These are phyloP conservation scores for Pyrenochaeta sp. DNA, from an alignment of 2,329 filamentous ascomycete species.

Conservation along the genomic window DNA sequence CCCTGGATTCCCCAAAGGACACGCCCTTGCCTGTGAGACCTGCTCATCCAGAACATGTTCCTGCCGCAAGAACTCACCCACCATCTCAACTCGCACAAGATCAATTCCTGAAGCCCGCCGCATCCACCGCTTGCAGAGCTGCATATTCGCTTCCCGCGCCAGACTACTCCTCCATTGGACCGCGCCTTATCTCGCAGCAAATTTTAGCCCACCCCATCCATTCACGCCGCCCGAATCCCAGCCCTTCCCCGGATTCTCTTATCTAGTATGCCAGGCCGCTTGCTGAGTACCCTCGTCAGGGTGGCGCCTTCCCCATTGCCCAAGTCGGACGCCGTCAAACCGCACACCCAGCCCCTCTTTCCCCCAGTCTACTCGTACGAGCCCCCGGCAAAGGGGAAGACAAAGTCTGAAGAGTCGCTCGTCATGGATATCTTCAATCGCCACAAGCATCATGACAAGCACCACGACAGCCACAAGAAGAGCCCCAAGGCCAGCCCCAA, in stretches of 20 bases:
- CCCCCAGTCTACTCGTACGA: constrained; percentile 48
- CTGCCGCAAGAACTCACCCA: constrained; percentile 39
- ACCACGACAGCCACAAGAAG: constrained; percentile 38
- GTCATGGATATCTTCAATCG: constrained; percentile 53
- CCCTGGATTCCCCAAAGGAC: constrained; percentile 23
- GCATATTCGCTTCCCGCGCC: constrained; percentile 25
- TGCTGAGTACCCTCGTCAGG: constrained; percentile 44
- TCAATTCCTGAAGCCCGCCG: constrained; percentile 35
- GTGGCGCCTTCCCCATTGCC: constrained; percentile 43
- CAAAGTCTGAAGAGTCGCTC: constrained; percentile 44
- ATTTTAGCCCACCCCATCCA: constrained; percentile 16
- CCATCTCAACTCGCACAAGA: constrained; percentile 47
- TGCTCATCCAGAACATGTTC: constrained; percentile 38
- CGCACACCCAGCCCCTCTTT: constrained; percentile 32
- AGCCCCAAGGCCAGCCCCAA: constrained; percentile 46
- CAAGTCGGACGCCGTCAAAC: constrained; percentile 35
- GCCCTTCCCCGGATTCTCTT: constrained; percentile 41
- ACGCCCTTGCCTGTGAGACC: neutral
- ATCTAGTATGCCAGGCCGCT: constrained; percentile 47
- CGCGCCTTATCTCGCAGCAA: constrained; percentile 20
- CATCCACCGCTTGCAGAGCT: constrained; percentile 19
- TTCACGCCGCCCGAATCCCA: constrained; percentile 21
- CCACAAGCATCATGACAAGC: constrained; percentile 40
- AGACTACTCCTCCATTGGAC: constrained; percentile 26
- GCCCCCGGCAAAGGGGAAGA: constrained; percentile 37